phyloP scores from a whole-genome alignment of 2,329 filamentous ascomycete genomes.

The Sclerotinia borealis region DNA sequence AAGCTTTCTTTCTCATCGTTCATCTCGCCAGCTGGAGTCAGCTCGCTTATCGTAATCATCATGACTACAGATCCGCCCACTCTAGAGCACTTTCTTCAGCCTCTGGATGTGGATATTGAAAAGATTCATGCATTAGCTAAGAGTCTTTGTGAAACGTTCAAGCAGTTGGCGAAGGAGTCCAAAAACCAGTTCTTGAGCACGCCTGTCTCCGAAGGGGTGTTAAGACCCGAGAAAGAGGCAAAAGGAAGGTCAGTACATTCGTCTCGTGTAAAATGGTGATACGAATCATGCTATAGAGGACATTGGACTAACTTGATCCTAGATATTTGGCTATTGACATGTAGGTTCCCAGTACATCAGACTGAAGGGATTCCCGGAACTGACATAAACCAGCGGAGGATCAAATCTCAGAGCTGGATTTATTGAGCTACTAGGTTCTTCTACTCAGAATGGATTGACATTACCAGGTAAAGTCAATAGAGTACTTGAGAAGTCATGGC shows the following conservation, averaged over 20 bases:
- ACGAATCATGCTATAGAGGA: background rate
- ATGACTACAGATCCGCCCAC: slow-evolving; percentile 18
- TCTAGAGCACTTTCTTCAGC: slow-evolving; percentile 42
- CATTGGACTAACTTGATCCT: slow-evolving; percentile 16
- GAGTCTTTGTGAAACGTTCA: slow-evolving; percentile 44
- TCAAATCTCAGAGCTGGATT: slow-evolving; percentile 65
- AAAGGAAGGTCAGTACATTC: slow-evolving; percentile 40
- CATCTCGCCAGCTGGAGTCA: background rate
- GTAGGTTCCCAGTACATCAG: slow-evolving; percentile 39
- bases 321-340: slow-evolving; percentile 61
- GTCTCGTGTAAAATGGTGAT: background rate
- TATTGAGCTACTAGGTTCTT: slow-evolving; percentile 49
- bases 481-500: slow-evolving; percentile 64
- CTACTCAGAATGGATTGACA: background rate
- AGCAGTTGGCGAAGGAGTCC: slow-evolving; percentile 46
- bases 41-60: slow-evolving; percentile 14
- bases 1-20: background rate
- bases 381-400: slow-evolving; percentile 48
- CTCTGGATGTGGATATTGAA: slow-evolving; percentile 43
- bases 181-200: slow-evolving; percentile 53
- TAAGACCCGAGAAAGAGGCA: slow-evolving; percentile 43
- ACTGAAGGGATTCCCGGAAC: slow-evolving; percentile 3
- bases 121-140: slow-evolving; percentile 43
- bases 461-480: slow-evolving; percentile 30
- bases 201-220: slow-evolving; percentile 53